These are phyloP conservation scores for Vitis amurensis DNA, from an alignment of 164 flowering plant species.

Conservation along the genomic window DNA sequence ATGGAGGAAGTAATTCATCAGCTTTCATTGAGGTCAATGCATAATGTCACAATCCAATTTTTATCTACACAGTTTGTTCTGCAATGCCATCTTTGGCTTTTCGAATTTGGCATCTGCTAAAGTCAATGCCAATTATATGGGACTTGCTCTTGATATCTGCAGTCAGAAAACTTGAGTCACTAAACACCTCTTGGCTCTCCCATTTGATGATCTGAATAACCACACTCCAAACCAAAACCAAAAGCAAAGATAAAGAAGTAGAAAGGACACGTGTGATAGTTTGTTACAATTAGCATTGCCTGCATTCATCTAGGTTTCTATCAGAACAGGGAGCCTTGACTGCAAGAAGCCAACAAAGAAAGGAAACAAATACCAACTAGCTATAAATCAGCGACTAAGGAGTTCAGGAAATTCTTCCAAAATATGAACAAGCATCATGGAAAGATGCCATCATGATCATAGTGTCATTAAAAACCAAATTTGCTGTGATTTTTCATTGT, in stretches of 20 bases:
- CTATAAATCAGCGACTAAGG: too few relatives aligned
- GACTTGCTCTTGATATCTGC: constrained; percentile 55
- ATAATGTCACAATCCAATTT: not conserved
- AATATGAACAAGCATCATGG: too few relatives aligned
- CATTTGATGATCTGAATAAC: not conserved
- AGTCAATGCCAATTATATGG: constrained; percentile 28
- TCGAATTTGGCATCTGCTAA: not conserved
- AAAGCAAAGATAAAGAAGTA: not conserved
- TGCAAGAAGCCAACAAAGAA: too few relatives aligned
- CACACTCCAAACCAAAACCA: not conserved
- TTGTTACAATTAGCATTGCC: not conserved
- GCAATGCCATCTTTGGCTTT: not conserved
- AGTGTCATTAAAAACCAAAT: too few relatives aligned
- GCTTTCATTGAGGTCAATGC: constrained; percentile 3
- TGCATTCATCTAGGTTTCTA: not conserved
- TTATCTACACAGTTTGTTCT: not conserved
- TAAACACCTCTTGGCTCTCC: not conserved
- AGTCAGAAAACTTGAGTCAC: constrained; percentile 6
- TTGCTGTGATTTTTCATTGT: too few relatives aligned
- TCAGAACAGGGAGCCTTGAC: too few relatives aligned
- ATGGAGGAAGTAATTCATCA: not conserved
- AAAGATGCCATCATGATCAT: too few relatives aligned
- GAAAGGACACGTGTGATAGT: too few relatives aligned
- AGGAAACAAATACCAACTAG: too few relatives aligned
- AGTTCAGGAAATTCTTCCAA: too few relatives aligned